Evolutionary conservation across 2,329 filamentous ascomycete species (phyloP).

Genomic region (Beauveria bassiana): DNA sequence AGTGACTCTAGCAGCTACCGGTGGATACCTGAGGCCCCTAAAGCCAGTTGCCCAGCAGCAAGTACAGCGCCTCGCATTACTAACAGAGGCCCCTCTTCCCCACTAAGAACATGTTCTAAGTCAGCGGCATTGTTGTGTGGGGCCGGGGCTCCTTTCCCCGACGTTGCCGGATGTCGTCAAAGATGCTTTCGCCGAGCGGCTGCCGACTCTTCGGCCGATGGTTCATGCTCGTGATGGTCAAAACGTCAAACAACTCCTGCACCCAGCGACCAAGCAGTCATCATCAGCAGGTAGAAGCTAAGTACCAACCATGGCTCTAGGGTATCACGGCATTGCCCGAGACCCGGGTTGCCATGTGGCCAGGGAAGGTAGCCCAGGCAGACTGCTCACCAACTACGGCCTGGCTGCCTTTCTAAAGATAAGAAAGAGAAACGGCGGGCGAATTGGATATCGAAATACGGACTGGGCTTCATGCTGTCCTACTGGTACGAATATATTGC

Average conservation of each 20-base stretch:
- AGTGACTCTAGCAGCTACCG: too few species aligned
- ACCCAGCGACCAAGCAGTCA: too few species aligned
- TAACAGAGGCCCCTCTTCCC: not conserved
- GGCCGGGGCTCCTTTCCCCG: not conserved
- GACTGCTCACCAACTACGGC: too few species aligned
- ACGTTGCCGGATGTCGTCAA: not conserved
- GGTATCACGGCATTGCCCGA: not conserved
- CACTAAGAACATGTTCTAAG: not conserved
- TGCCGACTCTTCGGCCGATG: constrained; percentile 5
- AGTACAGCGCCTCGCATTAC: constrained; percentile 3
- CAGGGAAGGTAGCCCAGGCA: not conserved
- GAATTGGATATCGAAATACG: not conserved
- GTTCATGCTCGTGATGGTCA: too few species aligned
- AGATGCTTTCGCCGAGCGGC: not conserved
- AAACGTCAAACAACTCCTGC: too few species aligned
- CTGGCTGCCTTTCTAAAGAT: too few species aligned
- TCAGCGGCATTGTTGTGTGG: not conserved
- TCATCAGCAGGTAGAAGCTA: too few species aligned
- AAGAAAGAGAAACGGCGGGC: too few species aligned
- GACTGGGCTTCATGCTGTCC: not conserved
- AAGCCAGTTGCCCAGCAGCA: not conserved
- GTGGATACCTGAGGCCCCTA: too few species aligned
- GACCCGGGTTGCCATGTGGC: not conserved
- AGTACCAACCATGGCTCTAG: not conserved
- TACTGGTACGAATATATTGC: not conserved